Percentiles rank a stretch among this genome's conserved stretches.
Conservation (phyloP, 768 basidiomycete species). For the Auricularia heimuer region DNA sequence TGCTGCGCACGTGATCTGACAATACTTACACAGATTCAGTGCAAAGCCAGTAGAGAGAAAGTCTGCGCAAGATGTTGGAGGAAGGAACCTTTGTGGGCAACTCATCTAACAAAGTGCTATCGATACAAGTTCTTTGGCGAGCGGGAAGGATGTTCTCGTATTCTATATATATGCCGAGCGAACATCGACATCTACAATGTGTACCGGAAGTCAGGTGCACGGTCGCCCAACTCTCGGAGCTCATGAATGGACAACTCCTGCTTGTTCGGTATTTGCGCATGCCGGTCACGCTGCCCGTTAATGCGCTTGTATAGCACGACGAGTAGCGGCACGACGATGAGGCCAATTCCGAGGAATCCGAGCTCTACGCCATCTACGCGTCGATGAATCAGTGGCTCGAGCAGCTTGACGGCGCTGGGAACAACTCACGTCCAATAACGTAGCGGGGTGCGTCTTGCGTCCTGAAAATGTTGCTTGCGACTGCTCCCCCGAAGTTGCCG, state of each 20-base stretch:
- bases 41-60: too few relatives aligned
- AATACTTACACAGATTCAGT: too few relatives aligned
- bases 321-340: conserved; percentile 40
- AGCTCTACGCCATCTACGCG: conserved; percentile 47
- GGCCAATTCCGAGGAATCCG: conserved; percentile 59
- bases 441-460: conserved; percentile 50
- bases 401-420: neutral
- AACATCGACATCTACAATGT: conserved; percentile 23
- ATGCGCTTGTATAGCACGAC: conserved; percentile 43
- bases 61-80: too few relatives aligned
- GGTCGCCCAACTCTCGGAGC: conserved; percentile 40
- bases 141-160: too few relatives aligned
- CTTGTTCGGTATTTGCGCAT: conserved; percentile 10
- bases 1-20: too few relatives aligned
- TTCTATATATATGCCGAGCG: too few relatives aligned
- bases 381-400: neutral
- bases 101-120: too few relatives aligned
- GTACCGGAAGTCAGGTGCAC: conserved; percentile 56
- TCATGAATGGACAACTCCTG: conserved; percentile 15
- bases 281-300: conserved; percentile 41
- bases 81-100: too few relatives aligned
- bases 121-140: too few relatives aligned
- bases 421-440: conserved; percentile 42
- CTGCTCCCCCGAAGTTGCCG: conserved; percentile 57
- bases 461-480: conserved; percentile 55